Percentiles rank a stretch among this genome's conserved stretches.
These are phyloP conservation scores for Usnea hakonensis DNA, from an alignment of 495 filamentous ascomycete species.

Conservation along the genomic window DNA sequence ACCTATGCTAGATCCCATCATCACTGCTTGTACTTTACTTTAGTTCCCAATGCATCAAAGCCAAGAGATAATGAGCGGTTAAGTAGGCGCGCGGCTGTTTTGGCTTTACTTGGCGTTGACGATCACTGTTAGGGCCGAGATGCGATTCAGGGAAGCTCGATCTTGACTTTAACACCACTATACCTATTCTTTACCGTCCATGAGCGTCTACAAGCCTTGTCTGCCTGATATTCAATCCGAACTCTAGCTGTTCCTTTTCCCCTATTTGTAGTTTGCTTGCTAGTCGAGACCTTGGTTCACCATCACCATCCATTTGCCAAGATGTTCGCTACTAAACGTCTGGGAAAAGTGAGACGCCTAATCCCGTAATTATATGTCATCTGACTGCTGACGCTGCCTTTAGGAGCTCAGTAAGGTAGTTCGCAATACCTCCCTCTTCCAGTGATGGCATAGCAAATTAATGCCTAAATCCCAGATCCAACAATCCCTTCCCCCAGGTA, in stretches of 20 bases:
- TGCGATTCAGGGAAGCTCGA: neutral
- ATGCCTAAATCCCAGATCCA: constrained; percentile 32
- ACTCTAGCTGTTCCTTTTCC: neutral
- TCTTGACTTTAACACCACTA: neutral
- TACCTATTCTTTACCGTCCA: neutral
- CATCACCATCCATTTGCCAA: neutral
- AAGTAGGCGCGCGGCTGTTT: neutral
- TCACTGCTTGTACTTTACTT: too few species aligned
- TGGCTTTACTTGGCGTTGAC: neutral
- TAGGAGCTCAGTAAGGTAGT: constrained; percentile 21
- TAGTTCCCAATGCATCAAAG: neutral
- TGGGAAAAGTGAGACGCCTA: constrained; percentile 38
- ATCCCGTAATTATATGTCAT: neutral
- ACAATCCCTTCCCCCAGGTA: constrained; percentile 55
- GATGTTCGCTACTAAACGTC: constrained; percentile 42
- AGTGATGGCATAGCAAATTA: neutral
- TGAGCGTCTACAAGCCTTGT: neutral
- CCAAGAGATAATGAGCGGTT: neutral
- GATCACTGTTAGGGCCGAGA: neutral
- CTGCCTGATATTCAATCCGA: neutral
- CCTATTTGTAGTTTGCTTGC: neutral
- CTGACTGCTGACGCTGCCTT: neutral
- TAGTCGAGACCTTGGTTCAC: neutral
- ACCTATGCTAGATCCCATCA: too few species aligned
- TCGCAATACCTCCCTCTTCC: neutral